These are phyloP conservation scores for Talaromyces stipitatus DNA, from an alignment of 495 filamentous ascomycete species.

Conservation along the genomic window DNA sequence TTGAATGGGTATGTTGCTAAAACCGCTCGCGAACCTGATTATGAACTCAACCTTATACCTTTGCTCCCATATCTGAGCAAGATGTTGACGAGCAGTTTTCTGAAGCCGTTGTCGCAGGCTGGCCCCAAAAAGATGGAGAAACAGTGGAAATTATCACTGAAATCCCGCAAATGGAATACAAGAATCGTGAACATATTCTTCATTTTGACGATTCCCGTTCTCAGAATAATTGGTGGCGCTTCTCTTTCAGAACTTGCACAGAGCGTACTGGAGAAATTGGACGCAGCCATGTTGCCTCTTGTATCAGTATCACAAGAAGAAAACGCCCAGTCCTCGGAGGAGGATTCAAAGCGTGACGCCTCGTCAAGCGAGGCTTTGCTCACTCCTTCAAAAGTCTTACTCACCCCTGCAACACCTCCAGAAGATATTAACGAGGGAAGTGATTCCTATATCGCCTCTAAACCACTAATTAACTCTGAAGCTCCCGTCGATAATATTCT, in stretches of 20 bases:
- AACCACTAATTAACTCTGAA: too few species aligned
- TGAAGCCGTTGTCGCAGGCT: conserved; percentile 42
- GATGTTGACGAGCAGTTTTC: conserved; percentile 32
- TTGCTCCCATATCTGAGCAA: conserved; percentile 15
- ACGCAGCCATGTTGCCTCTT: too few species aligned
- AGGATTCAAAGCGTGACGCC: too few species aligned
- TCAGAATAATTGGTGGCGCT: conserved; percentile 25
- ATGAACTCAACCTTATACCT: background rate
- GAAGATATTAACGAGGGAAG: too few species aligned
- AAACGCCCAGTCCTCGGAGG: too few species aligned
- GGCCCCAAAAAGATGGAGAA: conserved; percentile 15
- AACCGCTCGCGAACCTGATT: background rate
- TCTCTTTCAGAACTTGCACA: conserved; percentile 5
- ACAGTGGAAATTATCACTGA: conserved; percentile 23
- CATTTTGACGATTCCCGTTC: conserved; percentile 4
- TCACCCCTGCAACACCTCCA: too few species aligned
- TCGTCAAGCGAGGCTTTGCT: too few species aligned
- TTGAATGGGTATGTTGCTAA: conserved; percentile 35
- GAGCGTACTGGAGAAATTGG: background rate
- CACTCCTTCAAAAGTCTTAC: too few species aligned
- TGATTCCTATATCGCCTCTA: too few species aligned
- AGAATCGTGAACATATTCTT: background rate
- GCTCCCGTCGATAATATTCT: too few species aligned
- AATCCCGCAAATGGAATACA: background rate
- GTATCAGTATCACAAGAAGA: too few species aligned